These are phyloP conservation scores for Diaporthe citri DNA, from an alignment of 2,329 filamentous ascomycete genomes.

Conservation along the genomic window DNA sequence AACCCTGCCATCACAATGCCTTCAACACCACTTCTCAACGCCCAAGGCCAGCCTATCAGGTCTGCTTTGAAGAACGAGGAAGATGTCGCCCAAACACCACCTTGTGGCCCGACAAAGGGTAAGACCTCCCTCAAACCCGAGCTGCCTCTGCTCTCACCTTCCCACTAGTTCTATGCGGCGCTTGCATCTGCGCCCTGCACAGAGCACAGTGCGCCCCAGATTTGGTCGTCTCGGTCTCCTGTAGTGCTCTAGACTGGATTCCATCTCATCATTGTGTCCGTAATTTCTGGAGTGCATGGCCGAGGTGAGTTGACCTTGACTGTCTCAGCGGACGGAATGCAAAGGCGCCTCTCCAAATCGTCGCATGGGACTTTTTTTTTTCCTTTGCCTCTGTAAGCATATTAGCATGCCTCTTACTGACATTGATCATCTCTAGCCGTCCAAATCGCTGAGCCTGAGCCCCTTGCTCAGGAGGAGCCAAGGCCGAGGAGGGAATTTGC, in stretches of 20 bases:
- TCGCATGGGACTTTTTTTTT: not conserved
- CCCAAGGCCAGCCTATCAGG: conserved; percentile 38
- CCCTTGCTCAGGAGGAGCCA: conserved; percentile 52
- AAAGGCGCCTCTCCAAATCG: not conserved
- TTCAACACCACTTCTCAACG: conserved; percentile 37
- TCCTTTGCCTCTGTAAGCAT: not conserved
- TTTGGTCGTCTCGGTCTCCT: not conserved
- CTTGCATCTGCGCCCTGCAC: conserved; percentile 1
- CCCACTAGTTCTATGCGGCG: not conserved
- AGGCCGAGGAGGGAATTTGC: conserved; percentile 59
- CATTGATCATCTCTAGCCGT: conserved; percentile 57
- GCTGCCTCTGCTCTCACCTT: conserved; percentile 5
- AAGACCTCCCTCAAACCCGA: not conserved
- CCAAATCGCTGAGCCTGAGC: conserved; percentile 68
- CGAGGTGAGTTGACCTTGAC: conserved; percentile 8
- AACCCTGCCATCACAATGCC: conserved; percentile 18
- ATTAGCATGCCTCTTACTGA: conserved; percentile 38
- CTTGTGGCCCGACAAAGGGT: conserved; percentile 38
- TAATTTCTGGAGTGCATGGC: not conserved
- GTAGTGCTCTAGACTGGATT: conserved; percentile 24
- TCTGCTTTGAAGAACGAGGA: conserved; percentile 41
- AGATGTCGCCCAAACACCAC: conserved; percentile 31
- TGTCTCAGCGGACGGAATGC: conserved; percentile 11
- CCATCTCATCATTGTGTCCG: not conserved
- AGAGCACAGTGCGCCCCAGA: conserved; percentile 10